Base-by-base conservation (phyloP, 1,284 basidiomycete genomes). In the Sanghuangporus baumii region DNA sequence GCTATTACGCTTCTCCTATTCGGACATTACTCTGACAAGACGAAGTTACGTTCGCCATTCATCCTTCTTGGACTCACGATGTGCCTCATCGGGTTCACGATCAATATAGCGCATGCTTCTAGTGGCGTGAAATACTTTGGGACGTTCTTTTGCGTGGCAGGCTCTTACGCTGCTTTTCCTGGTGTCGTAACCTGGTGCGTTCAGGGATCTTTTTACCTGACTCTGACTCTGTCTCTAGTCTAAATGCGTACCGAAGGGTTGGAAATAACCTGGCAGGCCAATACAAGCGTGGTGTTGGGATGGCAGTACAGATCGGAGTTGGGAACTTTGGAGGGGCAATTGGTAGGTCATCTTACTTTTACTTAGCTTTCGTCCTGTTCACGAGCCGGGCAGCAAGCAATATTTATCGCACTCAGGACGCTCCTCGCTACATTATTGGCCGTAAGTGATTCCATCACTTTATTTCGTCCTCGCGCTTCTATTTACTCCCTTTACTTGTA, bases 91-190 rank as follows among this genome's bases (percentile, higher is more conserved):
- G 89, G 89, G 0, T 88, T 86, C 68, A 70, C 77, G 0, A 89
- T 91, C 74, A 86, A 89, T 67, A 83, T 88, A 56, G 79, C 82
- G 9, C 71, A 76, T 41, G 81, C 74, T 0, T 63, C 77, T 3
- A 70, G 72, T 55, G 82, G 82, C 4, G 81, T 75, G 26, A 88
- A 88, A 71, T 89, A 88, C 69, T 87, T 88, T 67, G 87, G 86
- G 0, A 85, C 81, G 0, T 89, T 84, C 76, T 78, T 86, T 60
- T 79, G 80, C 57, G 85, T 87, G 11, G 75, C 76, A 0, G 87
- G 87, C 16, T 76, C 77, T 48, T 89, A 89, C 66, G 80, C 81
- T 2, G 76, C 80, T 0, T 81, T 86, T 70, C 87, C 87, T 2
- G 85, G 84, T 16, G 73, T 87, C 4, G 78, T 89, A 9, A 79